A percentile compares a stretch with the other conserved stretches of the same genome.
phyloP scores from a whole-genome alignment of 2,329 filamentous ascomycete species.

The Graphium sp. region DNA sequence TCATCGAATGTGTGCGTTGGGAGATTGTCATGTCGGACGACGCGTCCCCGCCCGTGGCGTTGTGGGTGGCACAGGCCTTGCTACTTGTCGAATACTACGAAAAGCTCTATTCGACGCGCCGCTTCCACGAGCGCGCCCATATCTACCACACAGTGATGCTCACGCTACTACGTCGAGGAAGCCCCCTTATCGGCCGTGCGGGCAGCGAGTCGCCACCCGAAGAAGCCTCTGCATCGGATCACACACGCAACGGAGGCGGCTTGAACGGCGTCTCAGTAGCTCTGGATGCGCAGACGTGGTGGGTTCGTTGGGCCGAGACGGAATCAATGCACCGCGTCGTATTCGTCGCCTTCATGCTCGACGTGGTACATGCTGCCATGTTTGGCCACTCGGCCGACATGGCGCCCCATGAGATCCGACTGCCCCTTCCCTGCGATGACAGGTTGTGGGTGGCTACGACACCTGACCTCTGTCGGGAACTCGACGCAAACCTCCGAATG shows the following conservation, averaged over 20 bases:
- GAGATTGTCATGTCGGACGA: slow-evolving; percentile 71
- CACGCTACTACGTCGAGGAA: slow-evolving; percentile 71
- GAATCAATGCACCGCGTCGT: slow-evolving; percentile 77
- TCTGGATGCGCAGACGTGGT: slow-evolving; percentile 38
- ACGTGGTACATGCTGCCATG: slow-evolving; percentile 80
- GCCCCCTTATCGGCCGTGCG: slow-evolving; percentile 66
- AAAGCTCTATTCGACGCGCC: slow-evolving; percentile 75
- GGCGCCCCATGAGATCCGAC: slow-evolving; percentile 76
- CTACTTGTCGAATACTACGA: slow-evolving; percentile 78
- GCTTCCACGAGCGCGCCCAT: slow-evolving; percentile 72
- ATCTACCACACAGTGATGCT: slow-evolving; percentile 80
- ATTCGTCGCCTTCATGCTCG: slow-evolving; percentile 79
- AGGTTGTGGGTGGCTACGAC: slow-evolving; percentile 70
- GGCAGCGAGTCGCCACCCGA: slow-evolving; percentile 66
- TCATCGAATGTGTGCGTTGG: slow-evolving; percentile 59
- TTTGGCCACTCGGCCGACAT: slow-evolving; percentile 84
- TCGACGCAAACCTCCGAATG: slow-evolving; percentile 60
- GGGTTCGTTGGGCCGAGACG: slow-evolving; percentile 77
- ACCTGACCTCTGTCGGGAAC: slow-evolving; percentile 57
- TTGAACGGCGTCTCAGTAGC: slow-evolving; percentile 4
- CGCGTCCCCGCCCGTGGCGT: slow-evolving; percentile 64
- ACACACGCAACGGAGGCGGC: slow-evolving; percentile 11
- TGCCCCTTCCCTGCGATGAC: slow-evolving; percentile 78
- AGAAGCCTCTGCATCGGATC: slow-evolving; percentile 17
- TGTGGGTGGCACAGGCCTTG: slow-evolving; percentile 80